phyloP scores from a whole-genome alignment of 306 rosid genomes.

The Betula pendula region DNA sequence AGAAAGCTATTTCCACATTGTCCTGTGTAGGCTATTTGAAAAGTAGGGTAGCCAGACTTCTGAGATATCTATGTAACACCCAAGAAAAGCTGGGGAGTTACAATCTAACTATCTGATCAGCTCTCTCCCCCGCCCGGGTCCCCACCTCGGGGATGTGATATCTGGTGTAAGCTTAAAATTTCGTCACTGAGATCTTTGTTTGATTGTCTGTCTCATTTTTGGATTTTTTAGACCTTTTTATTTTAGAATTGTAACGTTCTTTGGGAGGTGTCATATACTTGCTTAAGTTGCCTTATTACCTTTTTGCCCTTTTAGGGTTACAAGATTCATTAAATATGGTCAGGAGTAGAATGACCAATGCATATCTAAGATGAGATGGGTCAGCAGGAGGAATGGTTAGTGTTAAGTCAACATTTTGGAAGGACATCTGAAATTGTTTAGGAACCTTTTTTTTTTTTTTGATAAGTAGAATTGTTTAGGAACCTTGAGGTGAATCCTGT shows the following conservation, averaged over 20 bases:
- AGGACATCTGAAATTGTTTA: too few species aligned
- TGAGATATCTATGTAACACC: too few species aligned
- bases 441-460: too few species aligned
- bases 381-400: neutral
- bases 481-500: neutral
- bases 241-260: neutral
- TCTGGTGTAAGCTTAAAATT: neutral
- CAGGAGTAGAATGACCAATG: neutral
- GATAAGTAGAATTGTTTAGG: neutral
- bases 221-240: neutral
- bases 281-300: neutral
- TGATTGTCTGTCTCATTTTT: neutral
- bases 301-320: neutral
- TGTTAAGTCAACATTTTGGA: neutral
- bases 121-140: too few species aligned
- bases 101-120: too few species aligned
- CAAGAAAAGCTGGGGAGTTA: too few species aligned
- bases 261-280: neutral
- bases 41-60: neutral
- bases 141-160: neutral
- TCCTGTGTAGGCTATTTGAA: neutral
- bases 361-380: neutral
- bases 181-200: neutral
- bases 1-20: neutral
- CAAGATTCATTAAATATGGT: neutral